phyloP scores from a whole-genome alignment of 2,329 filamentous ascomycete species.

The Fusarium nanum region DNA sequence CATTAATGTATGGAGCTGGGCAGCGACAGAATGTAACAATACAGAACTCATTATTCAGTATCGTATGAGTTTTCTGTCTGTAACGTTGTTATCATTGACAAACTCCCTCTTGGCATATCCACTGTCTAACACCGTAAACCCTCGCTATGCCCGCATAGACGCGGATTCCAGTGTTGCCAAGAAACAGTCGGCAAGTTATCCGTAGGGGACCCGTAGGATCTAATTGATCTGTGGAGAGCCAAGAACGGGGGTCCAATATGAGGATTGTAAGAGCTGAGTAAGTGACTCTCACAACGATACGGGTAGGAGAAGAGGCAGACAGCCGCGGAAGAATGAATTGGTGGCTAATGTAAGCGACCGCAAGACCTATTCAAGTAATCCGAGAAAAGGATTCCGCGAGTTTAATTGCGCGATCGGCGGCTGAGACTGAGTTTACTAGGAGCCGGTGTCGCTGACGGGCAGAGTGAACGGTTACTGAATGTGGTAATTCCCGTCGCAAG shows the following conservation, averaged over 20 bases:
- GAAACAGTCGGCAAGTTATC: conserved; percentile 4
- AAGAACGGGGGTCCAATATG: neutral
- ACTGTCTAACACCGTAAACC: conserved; percentile 7
- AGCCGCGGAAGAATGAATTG: neutral
- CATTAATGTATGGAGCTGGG: neutral
- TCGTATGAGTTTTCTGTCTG: neutral
- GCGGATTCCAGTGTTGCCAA: conserved; percentile 16
- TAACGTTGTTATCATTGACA: neutral
- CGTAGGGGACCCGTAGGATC: neutral
- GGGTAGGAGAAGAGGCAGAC: too few species aligned
- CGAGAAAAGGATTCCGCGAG: neutral
- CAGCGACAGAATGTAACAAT: neutral
- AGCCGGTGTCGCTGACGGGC: neutral
- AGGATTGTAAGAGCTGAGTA: neutral
- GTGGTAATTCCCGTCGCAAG: neutral
- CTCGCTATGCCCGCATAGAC: conserved; percentile 26
- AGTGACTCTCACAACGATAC: neutral
- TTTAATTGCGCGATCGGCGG: conserved; percentile 14
- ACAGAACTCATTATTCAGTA: neutral
- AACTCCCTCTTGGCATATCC: conserved; percentile 4
- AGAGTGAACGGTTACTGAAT: neutral
- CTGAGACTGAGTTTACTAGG: neutral
- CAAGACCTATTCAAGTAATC: conserved; percentile 11
- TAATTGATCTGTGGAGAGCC: conserved; percentile 3
- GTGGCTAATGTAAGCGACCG: conserved; percentile 8